phyloP scores from a whole-genome alignment of 306 rosid species.

The Bauhinia variegata region DNA sequence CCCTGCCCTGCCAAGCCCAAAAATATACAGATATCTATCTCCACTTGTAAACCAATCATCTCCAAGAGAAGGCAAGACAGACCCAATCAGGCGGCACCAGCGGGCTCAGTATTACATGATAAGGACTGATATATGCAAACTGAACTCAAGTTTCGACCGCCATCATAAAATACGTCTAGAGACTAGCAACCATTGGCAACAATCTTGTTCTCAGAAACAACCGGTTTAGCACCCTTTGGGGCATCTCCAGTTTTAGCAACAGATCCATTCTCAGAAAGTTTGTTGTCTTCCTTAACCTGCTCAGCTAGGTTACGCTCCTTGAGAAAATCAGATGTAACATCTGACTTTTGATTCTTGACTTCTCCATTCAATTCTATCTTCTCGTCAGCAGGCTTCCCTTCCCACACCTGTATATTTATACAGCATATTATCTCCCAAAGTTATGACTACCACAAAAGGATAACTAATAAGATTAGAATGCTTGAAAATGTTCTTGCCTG shows the following conservation, averaged over 20 bases:
- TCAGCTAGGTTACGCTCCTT: slow-evolving; percentile 48
- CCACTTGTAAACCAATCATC: slow-evolving; percentile 49
- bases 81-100: slow-evolving; percentile 47
- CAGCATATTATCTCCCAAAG: not conserved
- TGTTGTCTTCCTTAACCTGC: slow-evolving; percentile 44
- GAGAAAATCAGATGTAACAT: slow-evolving; percentile 49
- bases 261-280: slow-evolving; percentile 57
- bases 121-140: slow-evolving; percentile 37
- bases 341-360: slow-evolving; percentile 48
- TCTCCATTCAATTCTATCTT: slow-evolving; percentile 68
- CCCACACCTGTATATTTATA: slow-evolving; percentile 70
- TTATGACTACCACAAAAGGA: not conserved
- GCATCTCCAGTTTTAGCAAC: slow-evolving; percentile 66
- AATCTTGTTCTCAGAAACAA: slow-evolving; percentile 59
- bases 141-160: slow-evolving; percentile 49
- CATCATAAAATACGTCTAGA: slow-evolving; percentile 38
- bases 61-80: slow-evolving; percentile 49
- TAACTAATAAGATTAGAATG: not conserved
- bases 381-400: slow-evolving; percentile 78
- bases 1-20: slow-evolving; percentile 53
- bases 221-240: slow-evolving; percentile 87
- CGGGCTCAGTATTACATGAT: slow-evolving; percentile 38
- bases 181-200: slow-evolving; percentile 72
- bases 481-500: slow-evolving; percentile 51
- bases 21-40: slow-evolving; percentile 42